Percentiles rank a stretch among this genome's conserved stretches.
These are phyloP conservation scores for Cryptococcus deneoformans DNA, from an alignment of 1,284 basidiomycete species.

Conservation along the genomic window DNA sequence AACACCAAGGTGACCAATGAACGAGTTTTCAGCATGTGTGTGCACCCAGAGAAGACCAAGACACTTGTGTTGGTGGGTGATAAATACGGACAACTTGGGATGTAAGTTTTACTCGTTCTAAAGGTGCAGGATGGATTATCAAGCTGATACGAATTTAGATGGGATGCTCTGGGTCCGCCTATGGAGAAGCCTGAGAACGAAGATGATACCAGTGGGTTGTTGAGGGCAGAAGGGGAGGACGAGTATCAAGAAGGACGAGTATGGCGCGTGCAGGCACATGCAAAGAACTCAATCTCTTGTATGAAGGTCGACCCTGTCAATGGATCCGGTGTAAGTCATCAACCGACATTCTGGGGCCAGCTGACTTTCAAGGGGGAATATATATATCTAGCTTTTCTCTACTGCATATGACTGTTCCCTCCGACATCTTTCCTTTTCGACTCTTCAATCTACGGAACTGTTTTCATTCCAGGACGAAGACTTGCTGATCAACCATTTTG, in stretches of 20 bases:
- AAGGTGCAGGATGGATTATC: no score
- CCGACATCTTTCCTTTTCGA: conserved; percentile 48
- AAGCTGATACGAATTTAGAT: conserved; percentile 22
- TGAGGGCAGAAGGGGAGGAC: conserved; percentile 19
- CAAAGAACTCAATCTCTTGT: conserved; percentile 43
- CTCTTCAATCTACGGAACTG: conserved; percentile 45
- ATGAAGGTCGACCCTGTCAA: conserved; percentile 49
- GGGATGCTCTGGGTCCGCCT: conserved; percentile 37
- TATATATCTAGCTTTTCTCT: no score
- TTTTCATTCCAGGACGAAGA: conserved; percentile 49
- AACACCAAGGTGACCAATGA: conserved; percentile 49
- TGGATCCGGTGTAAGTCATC: conserved; percentile 45
- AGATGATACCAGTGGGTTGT: conserved; percentile 25
- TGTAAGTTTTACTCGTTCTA: no score
- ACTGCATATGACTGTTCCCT: conserved; percentile 53
- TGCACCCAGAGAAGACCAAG: conserved; percentile 50
- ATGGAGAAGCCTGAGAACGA: conserved; percentile 29
- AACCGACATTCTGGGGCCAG: no score
- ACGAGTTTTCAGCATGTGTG: conserved; percentile 50
- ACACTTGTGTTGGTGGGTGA: conserved; percentile 52
- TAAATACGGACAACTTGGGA: conserved; percentile 50
- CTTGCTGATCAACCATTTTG: conserved; percentile 51
- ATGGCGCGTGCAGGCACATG: conserved; percentile 51
- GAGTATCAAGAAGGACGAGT: conserved; percentile 35
- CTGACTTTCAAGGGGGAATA: no score